These are phyloP conservation scores for Ceratocystis harringtonii DNA, from an alignment of 2,329 filamentous ascomycete species.

Conservation along the genomic window DNA sequence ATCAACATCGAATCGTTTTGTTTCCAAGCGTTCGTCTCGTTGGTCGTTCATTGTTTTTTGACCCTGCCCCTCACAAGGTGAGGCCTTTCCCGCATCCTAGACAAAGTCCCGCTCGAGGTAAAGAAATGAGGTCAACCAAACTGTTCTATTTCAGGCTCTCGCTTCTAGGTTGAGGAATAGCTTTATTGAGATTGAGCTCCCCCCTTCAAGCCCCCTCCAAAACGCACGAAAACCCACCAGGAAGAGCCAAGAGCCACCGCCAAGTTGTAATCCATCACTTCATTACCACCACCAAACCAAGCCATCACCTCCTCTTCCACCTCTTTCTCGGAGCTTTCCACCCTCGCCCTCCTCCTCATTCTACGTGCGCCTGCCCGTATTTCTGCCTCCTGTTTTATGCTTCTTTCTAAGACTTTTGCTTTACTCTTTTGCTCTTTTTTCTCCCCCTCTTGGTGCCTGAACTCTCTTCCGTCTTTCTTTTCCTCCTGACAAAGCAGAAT, in stretches of 20 bases:
- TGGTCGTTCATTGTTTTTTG: no score
- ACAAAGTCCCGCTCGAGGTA: background rate
- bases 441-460: background rate
- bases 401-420: background rate
- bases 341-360: background rate
- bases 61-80: background rate
- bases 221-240: background rate
- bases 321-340: background rate
- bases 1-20: background rate
- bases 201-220: background rate
- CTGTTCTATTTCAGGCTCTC: constrained; percentile 3
- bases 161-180: background rate
- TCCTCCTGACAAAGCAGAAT: background rate
- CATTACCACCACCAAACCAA: no score
- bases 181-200: background rate
- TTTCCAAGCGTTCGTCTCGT: no score
- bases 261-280: no score
- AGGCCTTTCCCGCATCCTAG: constrained; percentile 2
- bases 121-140: background rate
- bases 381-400: background rate
- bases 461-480: background rate
- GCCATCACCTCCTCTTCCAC: background rate
- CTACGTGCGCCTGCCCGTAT: no score
- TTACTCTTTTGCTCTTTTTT: background rate
- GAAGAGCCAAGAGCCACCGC: background rate